Conservation (phyloP, 2,329 filamentous ascomycete species). For the Diaporthe caulivora region DNA sequence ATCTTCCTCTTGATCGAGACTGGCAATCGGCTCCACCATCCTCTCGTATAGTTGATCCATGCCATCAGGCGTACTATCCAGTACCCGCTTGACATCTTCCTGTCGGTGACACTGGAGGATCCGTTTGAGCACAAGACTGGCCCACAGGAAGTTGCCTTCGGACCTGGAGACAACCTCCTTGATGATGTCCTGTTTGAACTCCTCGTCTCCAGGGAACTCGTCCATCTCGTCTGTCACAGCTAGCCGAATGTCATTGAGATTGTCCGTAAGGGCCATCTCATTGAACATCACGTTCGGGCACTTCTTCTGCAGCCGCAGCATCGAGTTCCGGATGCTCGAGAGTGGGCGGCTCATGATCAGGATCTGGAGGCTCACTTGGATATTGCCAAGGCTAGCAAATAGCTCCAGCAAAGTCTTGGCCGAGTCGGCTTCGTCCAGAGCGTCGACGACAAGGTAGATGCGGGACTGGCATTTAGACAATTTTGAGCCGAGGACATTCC, state of each 20-base stretch:
- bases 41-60: constrained; percentile 43
- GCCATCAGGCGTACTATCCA: constrained; percentile 40
- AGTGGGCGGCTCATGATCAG: constrained; percentile 16
- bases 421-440: constrained; percentile 19
- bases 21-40: constrained; percentile 39
- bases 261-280: constrained; percentile 36
- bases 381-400: not conserved
- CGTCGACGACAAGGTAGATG: constrained; percentile 19
- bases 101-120: constrained; percentile 41
- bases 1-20: constrained; percentile 37
- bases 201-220: constrained; percentile 35
- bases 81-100: constrained; percentile 40
- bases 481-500: not conserved
- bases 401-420: constrained; percentile 1
- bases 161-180: constrained; percentile 37
- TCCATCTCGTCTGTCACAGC: constrained; percentile 41
- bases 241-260: constrained; percentile 38
- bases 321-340: constrained; percentile 5
- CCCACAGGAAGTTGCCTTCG: constrained; percentile 43
- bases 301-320: constrained; percentile 20
- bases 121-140: constrained; percentile 38
- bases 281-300: not conserved
- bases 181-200: constrained; percentile 38
- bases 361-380: constrained; percentile 8
- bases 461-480: constrained; percentile 17